Base-by-base conservation (phyloP, 148 eudicot genomes). In the Camellia sinensis region DNA sequence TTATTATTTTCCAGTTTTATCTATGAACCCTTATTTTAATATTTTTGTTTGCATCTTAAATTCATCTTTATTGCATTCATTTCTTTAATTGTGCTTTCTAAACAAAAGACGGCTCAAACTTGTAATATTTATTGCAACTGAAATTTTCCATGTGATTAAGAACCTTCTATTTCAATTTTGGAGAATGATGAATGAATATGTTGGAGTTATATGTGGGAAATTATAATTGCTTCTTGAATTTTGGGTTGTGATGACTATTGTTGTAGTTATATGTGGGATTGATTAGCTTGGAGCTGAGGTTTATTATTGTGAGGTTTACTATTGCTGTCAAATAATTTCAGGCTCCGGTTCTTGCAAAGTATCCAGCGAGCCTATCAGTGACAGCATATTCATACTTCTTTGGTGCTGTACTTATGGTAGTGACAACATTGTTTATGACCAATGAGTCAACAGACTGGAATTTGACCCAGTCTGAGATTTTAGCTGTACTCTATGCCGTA, bases 341-440 rank as follows among this genome's bases (percentile, higher is more conserved):
- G 99, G 97, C 97, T 85, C 92, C 95, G 40, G 79, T 95, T 82
- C 80, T 95, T 54, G 92, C 90, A 76, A 91, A 88, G 80, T 95
- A 93, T 85, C 99, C 99, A 73, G 97, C 99, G 86, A 92, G 91
- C 85, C 84, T 95, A 79, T 95, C 99, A n/a, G 84, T 95, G 84
- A 95, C 99, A 67, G 99, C 97, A 63, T 95, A 88, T 89, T 93
- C 99, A 29, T 95, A 93, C 82, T 87, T 88, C 76, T 95, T 95
- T 74, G 99, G 99, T 63, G 84, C 87, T 67, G 66, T 89, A 29
- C 84, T 93, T 56, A 93, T 93, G 95, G 87, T 89, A 77, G 78
- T 80, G 73, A 69, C 95, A 78, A 89, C 95, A 53, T 61, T 90
- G 21, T 81, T 90, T 81, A 75, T 78, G 86, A 88, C 88, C 74